A percentile compares a stretch with the other conserved stretches of the same genome.
Evolutionary conservation across 2,329 filamentous ascomycete species (phyloP).

Genomic region (Truncatella angustata): DNA sequence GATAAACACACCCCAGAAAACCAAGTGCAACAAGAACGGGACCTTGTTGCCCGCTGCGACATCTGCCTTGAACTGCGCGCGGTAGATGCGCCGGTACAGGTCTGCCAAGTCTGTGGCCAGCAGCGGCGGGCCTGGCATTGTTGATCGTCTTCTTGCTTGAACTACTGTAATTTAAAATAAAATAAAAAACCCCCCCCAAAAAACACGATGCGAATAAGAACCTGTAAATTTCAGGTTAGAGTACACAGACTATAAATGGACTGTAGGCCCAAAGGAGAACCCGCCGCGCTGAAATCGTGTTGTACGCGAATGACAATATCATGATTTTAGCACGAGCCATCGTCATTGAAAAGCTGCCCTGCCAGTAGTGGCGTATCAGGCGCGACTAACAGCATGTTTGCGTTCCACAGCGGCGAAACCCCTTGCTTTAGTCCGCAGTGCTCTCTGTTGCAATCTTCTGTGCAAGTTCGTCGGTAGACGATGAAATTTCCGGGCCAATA

Average conservation of each 20-base stretch:
- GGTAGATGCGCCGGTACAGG: slow-evolving; percentile 26
- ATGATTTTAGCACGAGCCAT: background rate
- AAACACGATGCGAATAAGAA: no score
- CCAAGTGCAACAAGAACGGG: slow-evolving; percentile 53
- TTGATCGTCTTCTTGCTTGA: no score
- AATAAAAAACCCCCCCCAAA: no score
- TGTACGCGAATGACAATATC: background rate
- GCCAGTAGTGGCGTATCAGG: background rate
- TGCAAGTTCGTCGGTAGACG: no score
- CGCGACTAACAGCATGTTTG: background rate
- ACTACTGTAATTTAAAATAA: no score
- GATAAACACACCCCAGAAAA: slow-evolving; percentile 44
- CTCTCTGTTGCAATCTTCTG: no score
- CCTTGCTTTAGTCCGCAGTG: no score
- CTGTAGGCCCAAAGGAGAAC: no score
- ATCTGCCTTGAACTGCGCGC: slow-evolving; percentile 22
- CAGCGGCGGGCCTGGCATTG: background rate
- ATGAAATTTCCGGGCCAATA: no score
- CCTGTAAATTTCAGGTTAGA: no score
- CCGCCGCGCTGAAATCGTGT: no score
- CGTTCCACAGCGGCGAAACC: background rate
- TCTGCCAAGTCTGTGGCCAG: slow-evolving; percentile 20
- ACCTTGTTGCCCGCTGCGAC: slow-evolving; percentile 37
- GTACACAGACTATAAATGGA: no score
- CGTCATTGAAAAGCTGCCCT: background rate